Conservation (phyloP, 352 stramenopile genomes). For the Plasmopara halstedii region DNA sequence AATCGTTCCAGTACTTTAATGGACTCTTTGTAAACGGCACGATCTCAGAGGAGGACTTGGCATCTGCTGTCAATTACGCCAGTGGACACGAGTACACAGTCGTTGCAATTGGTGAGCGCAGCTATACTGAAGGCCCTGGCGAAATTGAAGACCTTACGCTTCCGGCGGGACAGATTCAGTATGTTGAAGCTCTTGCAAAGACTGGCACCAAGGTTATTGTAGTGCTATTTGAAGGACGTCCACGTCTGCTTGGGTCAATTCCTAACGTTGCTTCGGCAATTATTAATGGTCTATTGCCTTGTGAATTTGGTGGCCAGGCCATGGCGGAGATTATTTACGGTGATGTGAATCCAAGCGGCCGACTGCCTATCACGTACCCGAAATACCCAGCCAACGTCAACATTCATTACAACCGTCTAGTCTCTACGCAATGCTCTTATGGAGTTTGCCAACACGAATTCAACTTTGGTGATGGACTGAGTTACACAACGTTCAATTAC, state of each 20-base stretch:
- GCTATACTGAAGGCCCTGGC: conserved; percentile 78
- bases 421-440: conserved; percentile 37
- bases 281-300: conserved; percentile 60
- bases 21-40: conserved; percentile 40
- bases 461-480: conserved; percentile 53
- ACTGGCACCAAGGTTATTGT: conserved; percentile 71
- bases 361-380: conserved; percentile 77
- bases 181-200: conserved; percentile 52
- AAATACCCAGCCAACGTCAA: conserved; percentile 41
- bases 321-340: conserved; percentile 80
- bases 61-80: conserved; percentile 38
- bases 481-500: conserved; percentile 62
- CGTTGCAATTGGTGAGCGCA: conserved; percentile 60
- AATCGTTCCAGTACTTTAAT: conserved; percentile 44
- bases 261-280: conserved; percentile 48
- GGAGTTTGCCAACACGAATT: conserved; percentile 43
- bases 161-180: conserved; percentile 55
- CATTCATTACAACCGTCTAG: conserved; percentile 65
- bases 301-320: conserved; percentile 65
- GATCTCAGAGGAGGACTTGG: conserved; percentile 36
- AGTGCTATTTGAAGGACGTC: conserved; percentile 67
- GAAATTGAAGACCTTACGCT: conserved; percentile 72
- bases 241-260: conserved; percentile 52
- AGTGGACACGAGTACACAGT: conserved; percentile 46
- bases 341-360: conserved; percentile 63